Base-by-base conservation (phyloP, 495 filamentous ascomycete genomes). In the Xylaria flabelliformis region DNA sequence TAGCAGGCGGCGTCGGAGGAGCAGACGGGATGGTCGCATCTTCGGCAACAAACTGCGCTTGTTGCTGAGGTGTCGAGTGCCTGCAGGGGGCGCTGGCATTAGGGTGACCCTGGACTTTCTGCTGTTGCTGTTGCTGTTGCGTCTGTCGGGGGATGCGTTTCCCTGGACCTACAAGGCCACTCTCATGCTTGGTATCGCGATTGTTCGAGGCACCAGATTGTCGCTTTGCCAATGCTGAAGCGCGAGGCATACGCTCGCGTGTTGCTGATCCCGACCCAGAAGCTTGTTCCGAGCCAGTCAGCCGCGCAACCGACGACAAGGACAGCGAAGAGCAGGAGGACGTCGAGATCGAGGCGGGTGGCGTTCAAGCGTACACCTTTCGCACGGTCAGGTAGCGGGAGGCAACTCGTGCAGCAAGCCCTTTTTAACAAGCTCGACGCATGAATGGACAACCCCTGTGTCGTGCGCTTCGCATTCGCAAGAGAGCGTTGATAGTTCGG, bases 171-270 rank as follows among this genome's bases (percentile, higher is more conserved):
- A 92, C 92, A 75, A 93, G 84, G 76, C 94, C 94, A 91, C 92
- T 94, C 83, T 97, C 94, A 82, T 95, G 91, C 78, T 92, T 89
- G 79, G 90, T 93, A 86, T 92, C 93, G 83, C 90, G 89, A 80
- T 87, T 84, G 82, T 88, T 90, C 79, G 85, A 86, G 77, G 86
- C 82, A 85, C 87, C 87, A 83, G 87, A 83, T 80, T 87, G 85
- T 88, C 88, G 86, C 87, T 91, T 91, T 83, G 88, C 83, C 82
- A 88, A 84, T 76, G 73, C 86, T 85, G 90, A 88, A 78, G 82
- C 81, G 83, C 90, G 90, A 90, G 91, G 90, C 92, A 94, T 94
- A 83, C 84, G 84, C 84, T 84, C 63, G 77, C 73, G 76, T 73
- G 71, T 21, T 78, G 73, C 77, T 83, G 75, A 82, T 79, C 1